Evolutionary conservation across 352 stramenopile species (phyloP), one percentile per base, ranked within the genome.

Genomic region (Pythium angustatum): DNA sequence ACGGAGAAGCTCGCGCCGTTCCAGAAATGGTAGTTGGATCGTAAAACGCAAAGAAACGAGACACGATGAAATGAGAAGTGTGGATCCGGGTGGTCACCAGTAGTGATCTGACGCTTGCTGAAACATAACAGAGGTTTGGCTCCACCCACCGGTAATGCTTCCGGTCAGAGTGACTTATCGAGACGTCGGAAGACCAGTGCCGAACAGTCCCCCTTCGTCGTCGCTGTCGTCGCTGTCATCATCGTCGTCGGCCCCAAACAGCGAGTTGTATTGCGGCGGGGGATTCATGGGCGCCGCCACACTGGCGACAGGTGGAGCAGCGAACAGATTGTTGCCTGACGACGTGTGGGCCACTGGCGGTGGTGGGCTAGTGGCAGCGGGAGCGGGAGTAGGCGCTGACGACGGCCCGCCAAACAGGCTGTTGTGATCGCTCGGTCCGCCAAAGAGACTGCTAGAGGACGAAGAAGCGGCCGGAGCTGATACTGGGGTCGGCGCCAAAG

Each of bases 1-100:
- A 91, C 82, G 54, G 78, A 90, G 58, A 86, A 90, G 63, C 78
- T 95, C 52, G 86, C 86, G 49, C 80, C 80, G 58, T 84, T 79
- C 59, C 86, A 95, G 68, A 64, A 89, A 52, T 95, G 86, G 86
- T 94, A 88, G 50, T 10, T 38, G 7, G 3, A 21, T 49, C 26
- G 53, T 5, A 38, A 14, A 36, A 33, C 24, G 40, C n/a, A 47
- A 14, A n/a, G 40, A 19, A 26, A 27, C 40, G n/a, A 27, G n/a
- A 47, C 17, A 19, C 5, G 5, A 7, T 19, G 15, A 6, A 8
- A 43, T 19, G 36, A 21, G 36, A 4, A 19, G 19, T 44, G 5
- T 44, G 3, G 38, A 44, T n/a, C n/a, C n/a, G n/a, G n/a, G n/a
- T n/a, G n/a, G n/a, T n/a, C n/a, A n/a, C n/a, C n/a, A n/a, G n/a